Evolutionary conservation across 2,329 filamentous ascomycete genomes (phyloP).

Genomic region (Chaetomium sp.): DNA sequence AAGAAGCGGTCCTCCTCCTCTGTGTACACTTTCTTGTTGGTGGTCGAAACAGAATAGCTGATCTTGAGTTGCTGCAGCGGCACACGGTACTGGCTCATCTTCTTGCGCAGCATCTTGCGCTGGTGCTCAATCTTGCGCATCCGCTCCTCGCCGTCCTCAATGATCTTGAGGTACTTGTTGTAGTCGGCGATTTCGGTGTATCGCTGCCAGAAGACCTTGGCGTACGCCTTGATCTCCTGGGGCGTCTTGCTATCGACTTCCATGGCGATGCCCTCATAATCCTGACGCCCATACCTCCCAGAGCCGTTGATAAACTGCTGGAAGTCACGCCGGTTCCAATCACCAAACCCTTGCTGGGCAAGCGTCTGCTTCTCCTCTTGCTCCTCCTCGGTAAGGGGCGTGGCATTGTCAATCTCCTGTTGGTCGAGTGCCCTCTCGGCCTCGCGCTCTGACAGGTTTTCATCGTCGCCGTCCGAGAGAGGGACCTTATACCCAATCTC

Average conservation of each 20-base stretch:
- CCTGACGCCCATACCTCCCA: slow-evolving; percentile 84
- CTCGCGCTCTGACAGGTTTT: slow-evolving; percentile 78
- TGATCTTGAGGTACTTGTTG: slow-evolving; percentile 82
- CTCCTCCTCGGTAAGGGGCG: slow-evolving; percentile 85
- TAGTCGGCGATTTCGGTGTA: slow-evolving; percentile 90
- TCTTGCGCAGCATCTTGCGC: slow-evolving; percentile 89
- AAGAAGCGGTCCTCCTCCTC: slow-evolving; percentile 97
- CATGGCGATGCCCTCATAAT: slow-evolving; percentile 80
- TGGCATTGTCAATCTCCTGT: slow-evolving; percentile 88
- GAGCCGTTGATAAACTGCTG: slow-evolving; percentile 97
- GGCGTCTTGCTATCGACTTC: slow-evolving; percentile 90
- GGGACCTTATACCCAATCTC: slow-evolving; percentile 95
- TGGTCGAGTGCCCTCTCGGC: slow-evolving; percentile 87
- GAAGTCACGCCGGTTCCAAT: slow-evolving; percentile 97
- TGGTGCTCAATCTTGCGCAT: slow-evolving; percentile 88
- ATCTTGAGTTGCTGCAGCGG: slow-evolving; percentile 97
- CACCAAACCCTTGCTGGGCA: slow-evolving; percentile 81
- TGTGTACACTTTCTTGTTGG: slow-evolving; percentile 99
- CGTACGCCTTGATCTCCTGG: slow-evolving; percentile 85
- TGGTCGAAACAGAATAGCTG: slow-evolving; percentile 98
- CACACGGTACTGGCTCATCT: slow-evolving; percentile 95
- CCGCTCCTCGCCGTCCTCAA: slow-evolving; percentile 91
- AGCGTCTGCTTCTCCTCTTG: slow-evolving; percentile 81
- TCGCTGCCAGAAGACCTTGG: slow-evolving; percentile 94
- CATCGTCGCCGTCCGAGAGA: slow-evolving; percentile 83